Percentiles rank a stretch among this genome's conserved stretches.
These are phyloP conservation scores for Penicillium pancosmium DNA, from an alignment of 495 filamentous ascomycete species.

Conservation along the genomic window DNA sequence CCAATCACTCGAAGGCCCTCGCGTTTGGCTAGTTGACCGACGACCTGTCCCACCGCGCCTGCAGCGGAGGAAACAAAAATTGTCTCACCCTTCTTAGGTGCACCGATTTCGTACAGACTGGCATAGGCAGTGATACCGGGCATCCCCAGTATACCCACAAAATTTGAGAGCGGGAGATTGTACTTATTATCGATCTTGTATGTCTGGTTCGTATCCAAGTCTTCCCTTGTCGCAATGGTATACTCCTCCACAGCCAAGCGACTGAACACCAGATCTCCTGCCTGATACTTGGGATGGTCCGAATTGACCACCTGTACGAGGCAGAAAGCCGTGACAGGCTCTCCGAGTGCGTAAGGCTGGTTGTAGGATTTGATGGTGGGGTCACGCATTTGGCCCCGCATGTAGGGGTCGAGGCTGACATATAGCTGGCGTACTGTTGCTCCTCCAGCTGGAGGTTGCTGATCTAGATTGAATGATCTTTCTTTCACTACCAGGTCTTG, in stretches of 20 bases:
- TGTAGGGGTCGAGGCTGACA: conserved; percentile 87
- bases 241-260: conserved; percentile 66
- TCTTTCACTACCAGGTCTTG: conserved; percentile 73
- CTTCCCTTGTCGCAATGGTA: conserved; percentile 23
- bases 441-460: conserved; percentile 66
- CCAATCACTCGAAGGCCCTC: conserved; percentile 89
- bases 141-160: conserved; percentile 82
- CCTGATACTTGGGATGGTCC: conserved; percentile 57
- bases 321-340: conserved; percentile 59
- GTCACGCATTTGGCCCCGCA: conserved; percentile 67
- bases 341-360: conserved; percentile 55
- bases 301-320: conserved; percentile 70
- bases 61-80: conserved; percentile 83
- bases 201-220: conserved; percentile 26
- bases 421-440: conserved; percentile 72
- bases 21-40: conserved; percentile 83
- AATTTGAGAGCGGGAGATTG: conserved; percentile 40
- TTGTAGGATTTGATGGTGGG: conserved; percentile 62
- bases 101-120: conserved; percentile 77
- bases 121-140: conserved; percentile 84
- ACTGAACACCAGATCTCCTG: conserved; percentile 68
- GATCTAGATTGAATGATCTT: conserved; percentile 63
- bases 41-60: conserved; percentile 82
- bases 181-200: conserved; percentile 45
- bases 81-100: conserved; percentile 86